Conservation (phyloP, 1,284 basidiomycete genomes). For the Rhodotorula sp. region DNA sequence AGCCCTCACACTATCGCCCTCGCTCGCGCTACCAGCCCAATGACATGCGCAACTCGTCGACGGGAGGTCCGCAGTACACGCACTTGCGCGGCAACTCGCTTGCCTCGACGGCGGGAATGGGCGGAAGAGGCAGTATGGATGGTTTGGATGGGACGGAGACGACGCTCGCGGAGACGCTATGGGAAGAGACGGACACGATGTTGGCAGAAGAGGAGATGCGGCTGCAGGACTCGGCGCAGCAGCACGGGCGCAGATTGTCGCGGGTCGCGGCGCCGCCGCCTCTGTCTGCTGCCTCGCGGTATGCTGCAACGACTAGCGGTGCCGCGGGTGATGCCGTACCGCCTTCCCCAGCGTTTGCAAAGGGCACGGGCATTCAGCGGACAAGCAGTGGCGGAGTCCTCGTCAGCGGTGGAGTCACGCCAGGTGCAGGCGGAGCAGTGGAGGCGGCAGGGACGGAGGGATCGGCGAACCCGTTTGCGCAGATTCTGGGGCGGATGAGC, state of each 20-base stretch:
- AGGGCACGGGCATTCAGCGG: slow-evolving; percentile 32
- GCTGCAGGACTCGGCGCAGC: not conserved
- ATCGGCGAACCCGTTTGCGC: slow-evolving; percentile 20
- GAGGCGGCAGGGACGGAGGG: not conserved
- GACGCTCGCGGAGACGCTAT: slow-evolving; percentile 34
- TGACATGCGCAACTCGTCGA: slow-evolving; percentile 22
- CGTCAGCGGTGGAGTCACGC: not conserved
- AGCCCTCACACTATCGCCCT: not conserved
- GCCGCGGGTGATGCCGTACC: slow-evolving; percentile 1
- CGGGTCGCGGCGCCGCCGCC: not conserved
- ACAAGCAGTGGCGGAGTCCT: slow-evolving; percentile 6
- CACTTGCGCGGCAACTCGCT: slow-evolving; percentile 30
- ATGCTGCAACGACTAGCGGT: not conserved
- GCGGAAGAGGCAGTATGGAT: slow-evolving; percentile 9
- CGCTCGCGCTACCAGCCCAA: not conserved
- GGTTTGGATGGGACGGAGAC: slow-evolving; percentile 26
- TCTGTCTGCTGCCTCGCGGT: not conserved
- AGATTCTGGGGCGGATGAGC: slow-evolving; percentile 24
- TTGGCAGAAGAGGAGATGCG: not conserved
- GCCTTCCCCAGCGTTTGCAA: slow-evolving; percentile 21
- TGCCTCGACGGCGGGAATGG: slow-evolving; percentile 16
- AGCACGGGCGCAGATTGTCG: not conserved
- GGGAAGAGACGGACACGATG: slow-evolving; percentile 29
- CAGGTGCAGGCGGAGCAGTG: not conserved
- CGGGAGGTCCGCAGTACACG: slow-evolving; percentile 32